Base-by-base conservation (phyloP, 2,329 filamentous ascomycete species). In the Fusarium brevicatenulatum region DNA sequence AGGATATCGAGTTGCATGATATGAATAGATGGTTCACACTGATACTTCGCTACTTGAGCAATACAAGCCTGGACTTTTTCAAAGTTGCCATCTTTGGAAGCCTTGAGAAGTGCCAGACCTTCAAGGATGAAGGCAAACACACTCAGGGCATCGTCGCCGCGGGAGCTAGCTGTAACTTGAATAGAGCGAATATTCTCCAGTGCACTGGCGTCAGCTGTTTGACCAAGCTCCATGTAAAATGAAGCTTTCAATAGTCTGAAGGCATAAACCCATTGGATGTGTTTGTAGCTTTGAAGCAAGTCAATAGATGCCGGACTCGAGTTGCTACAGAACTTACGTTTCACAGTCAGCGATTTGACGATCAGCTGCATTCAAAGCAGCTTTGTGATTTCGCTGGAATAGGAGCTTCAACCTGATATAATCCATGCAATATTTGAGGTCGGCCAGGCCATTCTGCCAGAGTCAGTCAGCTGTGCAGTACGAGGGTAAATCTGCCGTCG, bases 341-440 rank as follows among this genome's bases (percentile, higher is more conserved):
- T 92, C 88, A 36, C 91, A 90, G 76, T 94, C 91, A 1, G 86
- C 83, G 50, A 95, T 92, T 49, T 92, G 87, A 32, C 87, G 87
- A 77, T 95, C 93, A 21, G 94, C 83, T 1, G 91, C 87, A 71
- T 92, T 95, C 76, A 95, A 85, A 2, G 92, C 92, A 3, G 92
- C 92, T 76, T 92, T 93, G 58, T 89, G 89, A 71, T 90, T 94
- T 46, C 90, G 88, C 76, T 92, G 91, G 73, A 91, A 93, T 64
- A 93, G 84, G 4, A 93, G 87, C 73, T 92, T 91, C 54, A 91
- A 87, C 66, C 92, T 88, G 21, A 94, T 83, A 78, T 94, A 93
- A 72, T 93, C 89, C 87, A 94, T 93, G 70, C 90, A 90, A 80
- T 94, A 94, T 79, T 93, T 94, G 43, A 95, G 81, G 74, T 95